Evolutionary conservation across 2,329 filamentous ascomycete genomes (phyloP), one percentile per base, ranked within the genome.

Genomic region (Purpureocillium takamizusanense): DNA sequence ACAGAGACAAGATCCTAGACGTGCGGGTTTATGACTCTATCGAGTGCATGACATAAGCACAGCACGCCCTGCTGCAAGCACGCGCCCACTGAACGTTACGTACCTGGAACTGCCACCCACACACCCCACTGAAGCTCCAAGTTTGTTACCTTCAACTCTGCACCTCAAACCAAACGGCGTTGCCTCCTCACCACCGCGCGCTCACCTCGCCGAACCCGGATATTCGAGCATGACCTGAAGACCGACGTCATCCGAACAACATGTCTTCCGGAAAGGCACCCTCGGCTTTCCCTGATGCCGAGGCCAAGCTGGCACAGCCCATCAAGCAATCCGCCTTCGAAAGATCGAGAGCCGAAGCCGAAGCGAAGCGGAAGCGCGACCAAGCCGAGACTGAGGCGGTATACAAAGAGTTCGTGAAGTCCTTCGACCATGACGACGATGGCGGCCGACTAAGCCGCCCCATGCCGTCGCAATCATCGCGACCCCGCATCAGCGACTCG

Each of bases 311-410:
- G 36, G 77, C 83, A 40, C 86, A 86, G 35, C 79, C 86, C 0
- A 74, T 81, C 44, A 92, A 89, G 62, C 86, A 92, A 56, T 94
- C 87, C 15, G 73, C 83, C 18, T 95, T 94, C 57, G 89, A 95
- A 64, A 81, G 82, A 51, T 85, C 94, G 59, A 87, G 85, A 59
- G 86, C 86, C 42, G 87, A 94, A 57, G 86, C 85, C 40, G 87
- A 94, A 67, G 87, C 86, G 17, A 95, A 95, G 65, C 81, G 85
- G 42, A 74, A 77, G 49, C 76, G 86, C 48, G 89, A 94, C 60
- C 83, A 83, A 52, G 86, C 83, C 48, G 89, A 95, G 63, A 94
- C 86, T 7, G 86, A 84, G 16, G 87, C 86, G 17, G 86, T 88
- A 1, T 85, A 89, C 59, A 79, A 87, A 50, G 86, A 90, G 47